These are phyloP conservation scores for Pterulicium gracile DNA, from an alignment of 1,284 basidiomycete genomes.

Conservation along the genomic window DNA sequence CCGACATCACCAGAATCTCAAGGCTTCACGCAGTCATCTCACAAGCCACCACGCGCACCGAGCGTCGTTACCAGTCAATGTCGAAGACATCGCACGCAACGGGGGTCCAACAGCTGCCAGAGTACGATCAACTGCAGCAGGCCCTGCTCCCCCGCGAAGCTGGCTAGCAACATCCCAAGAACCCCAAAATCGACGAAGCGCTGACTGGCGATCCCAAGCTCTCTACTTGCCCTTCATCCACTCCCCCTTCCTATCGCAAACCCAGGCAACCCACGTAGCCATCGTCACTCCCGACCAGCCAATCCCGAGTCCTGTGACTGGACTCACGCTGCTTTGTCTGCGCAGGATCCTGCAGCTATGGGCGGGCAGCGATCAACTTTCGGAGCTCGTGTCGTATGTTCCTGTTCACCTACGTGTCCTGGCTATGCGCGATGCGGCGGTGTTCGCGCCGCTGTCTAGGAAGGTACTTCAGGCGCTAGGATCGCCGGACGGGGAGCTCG, in stretches of 20 bases:
- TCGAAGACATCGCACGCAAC: slow-evolving; percentile 11
- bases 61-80: slow-evolving; percentile 17
- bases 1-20: slow-evolving; percentile 46
- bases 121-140: slow-evolving; percentile 21
- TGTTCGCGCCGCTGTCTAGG: slow-evolving; percentile 40
- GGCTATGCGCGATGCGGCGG: slow-evolving; percentile 43
- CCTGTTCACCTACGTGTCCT: slow-evolving; percentile 44
- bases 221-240: slow-evolving; percentile 38
- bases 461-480: slow-evolving; percentile 37
- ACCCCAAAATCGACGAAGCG: slow-evolving; percentile 19
- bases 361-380: slow-evolving; percentile 27
- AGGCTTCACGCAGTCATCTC: slow-evolving; percentile 26
- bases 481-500: slow-evolving; percentile 38
- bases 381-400: slow-evolving; percentile 36
- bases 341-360: slow-evolving; percentile 22
- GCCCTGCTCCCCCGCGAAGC: slow-evolving; percentile 38
- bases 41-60: slow-evolving; percentile 26
- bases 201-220: slow-evolving; percentile 39
- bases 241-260: slow-evolving; percentile 11
- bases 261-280: slow-evolving; percentile 4
- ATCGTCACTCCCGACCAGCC: slow-evolving; percentile 4
- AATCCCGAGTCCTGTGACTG: slow-evolving; percentile 21
- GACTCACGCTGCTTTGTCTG: slow-evolving; percentile 44
- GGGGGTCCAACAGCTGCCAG: slow-evolving; percentile 5
- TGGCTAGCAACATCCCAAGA: slow-evolving; percentile 23